Evolutionary conservation across 768 basidiomycete genomes (phyloP), one percentile per base, ranked within the genome.

Genomic region (Lepiota subincarnata): DNA sequence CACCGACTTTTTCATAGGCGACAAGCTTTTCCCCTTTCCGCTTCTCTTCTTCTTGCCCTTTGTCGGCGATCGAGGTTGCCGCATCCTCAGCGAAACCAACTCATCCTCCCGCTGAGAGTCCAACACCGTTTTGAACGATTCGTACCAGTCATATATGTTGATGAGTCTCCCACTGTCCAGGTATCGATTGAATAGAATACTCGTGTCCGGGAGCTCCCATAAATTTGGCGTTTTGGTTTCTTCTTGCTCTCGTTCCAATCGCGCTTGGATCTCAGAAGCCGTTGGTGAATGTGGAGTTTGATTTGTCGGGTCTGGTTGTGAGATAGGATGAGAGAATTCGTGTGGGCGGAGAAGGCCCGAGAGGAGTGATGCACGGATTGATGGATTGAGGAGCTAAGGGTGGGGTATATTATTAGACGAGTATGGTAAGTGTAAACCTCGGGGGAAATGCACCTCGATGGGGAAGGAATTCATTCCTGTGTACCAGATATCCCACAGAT

Each of bases 61-160:
- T 1, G 31, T 31, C 2, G 31, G 31, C 8, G 31, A 31, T 31
- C 31, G 31, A 31, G 31, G 7, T 7, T 4, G 31, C 1, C 31
- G 31, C 31, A 7, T 31, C 31, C 31, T 31, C 31, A 31, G 10
- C 31, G 31, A 31, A 11, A 7, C 31, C 10, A 31, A 31, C 31
- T 31, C 31, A 4, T 69, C 60, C 56, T 62, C 48, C n/a, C 69
- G 64, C 68, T 87, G 87, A 0, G 69, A 70, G 64, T 89, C 88
- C 49, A 92, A 67, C 28, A 80, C 85, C 18, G 74, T 66, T 28
- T 79, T 75, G 65, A 93, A 94, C 19, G 86, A 79, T 59, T 89
- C 84, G 61, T 83, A 92, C 92, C 90, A 92, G 66, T 94, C 92
- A 64, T 88, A 92, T 1, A 91, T 78, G 62, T 93, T 93, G 67